phyloP scores from a whole-genome alignment of 768 basidiomycete species.

The Lentinula guzmanii region DNA sequence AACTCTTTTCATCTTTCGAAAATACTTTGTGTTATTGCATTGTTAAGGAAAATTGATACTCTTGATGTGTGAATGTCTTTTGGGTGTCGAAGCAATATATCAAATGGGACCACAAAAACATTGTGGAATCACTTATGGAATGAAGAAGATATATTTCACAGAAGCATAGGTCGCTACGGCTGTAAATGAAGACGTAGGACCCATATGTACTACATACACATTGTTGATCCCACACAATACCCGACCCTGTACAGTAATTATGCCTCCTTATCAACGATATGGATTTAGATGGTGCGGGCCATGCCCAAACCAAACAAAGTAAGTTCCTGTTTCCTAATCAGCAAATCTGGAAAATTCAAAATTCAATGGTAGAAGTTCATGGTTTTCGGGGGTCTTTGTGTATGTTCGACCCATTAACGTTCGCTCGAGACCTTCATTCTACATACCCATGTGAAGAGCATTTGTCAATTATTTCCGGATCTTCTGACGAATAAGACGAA shows the following conservation, averaged over 20 bases:
- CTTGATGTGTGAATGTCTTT: too few relatives aligned
- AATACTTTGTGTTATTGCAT: too few relatives aligned
- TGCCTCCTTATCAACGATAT: background rate
- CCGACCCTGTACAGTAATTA: background rate
- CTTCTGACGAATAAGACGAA: background rate
- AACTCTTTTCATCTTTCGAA: background rate
- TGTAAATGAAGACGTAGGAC: background rate
- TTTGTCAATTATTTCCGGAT: background rate
- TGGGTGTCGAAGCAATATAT: too few relatives aligned
- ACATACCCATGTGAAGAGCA: background rate
- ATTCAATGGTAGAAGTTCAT: background rate
- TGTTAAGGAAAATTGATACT: too few relatives aligned
- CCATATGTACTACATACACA: background rate
- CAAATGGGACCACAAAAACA: too few relatives aligned
- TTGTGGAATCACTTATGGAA: too few relatives aligned
- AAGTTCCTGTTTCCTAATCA: background rate
- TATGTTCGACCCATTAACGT: background rate
- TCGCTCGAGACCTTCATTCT: slow-evolving; percentile 27
- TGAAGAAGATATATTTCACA: too few relatives aligned
- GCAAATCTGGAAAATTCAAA: background rate
- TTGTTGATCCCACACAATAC: background rate
- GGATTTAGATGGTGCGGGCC: background rate
- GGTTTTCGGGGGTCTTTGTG: background rate
- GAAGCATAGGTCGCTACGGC: background rate
- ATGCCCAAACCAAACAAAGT: background rate